Base-by-base conservation (phyloP, 371 early-diverging fungal species). In the Funneliformis caledonium region DNA sequence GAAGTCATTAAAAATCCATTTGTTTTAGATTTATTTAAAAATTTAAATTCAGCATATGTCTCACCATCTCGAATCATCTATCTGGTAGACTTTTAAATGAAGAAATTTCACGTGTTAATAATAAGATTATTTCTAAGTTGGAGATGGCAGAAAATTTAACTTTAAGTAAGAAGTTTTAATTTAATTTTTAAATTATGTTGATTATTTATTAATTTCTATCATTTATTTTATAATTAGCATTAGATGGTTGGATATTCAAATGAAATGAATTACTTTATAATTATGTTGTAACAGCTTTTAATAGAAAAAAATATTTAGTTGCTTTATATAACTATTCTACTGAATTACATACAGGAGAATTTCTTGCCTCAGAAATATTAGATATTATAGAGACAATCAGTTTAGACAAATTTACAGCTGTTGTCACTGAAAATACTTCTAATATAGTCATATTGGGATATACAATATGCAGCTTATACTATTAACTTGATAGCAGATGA, bases 401-500 rank as follows among this genome's bases (percentile, higher is more conserved):
- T 26, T 2, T 70, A 22, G 12, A 48, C 4, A 72, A 72, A 48
- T 72, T 72, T 48, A 9, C 8, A 50, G 48, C 50, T 10, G 4
- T 72, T 26, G 50, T 72, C 9, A 31, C 52, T 2, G 50, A 72
- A 11, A n/a, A 72, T 48, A 26, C 22, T 7, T 2, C 72, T 48
- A 52, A 48, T 50, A 26, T 50, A 0, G 4, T 5, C 14, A 47
- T 72, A 72, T 31, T 52, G 22, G 31, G 33, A 72, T 72, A 14
- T 72, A 50, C 1, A 33, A 72, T 72, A 52, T 48, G 31, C 16
- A 12, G 11, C 33, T 1, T 16, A 72, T 72, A 26, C 72, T 42
- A 72, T 72, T 50, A 72, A 72, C 5, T 72, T 50, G 26, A 72
- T 72, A 4, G 11, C 72, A 48, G 47, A 0, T 6, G 72, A 72